These are phyloP conservation scores for Monilinia fructicola DNA, from an alignment of 2,329 filamentous ascomycete species.

Conservation along the genomic window DNA sequence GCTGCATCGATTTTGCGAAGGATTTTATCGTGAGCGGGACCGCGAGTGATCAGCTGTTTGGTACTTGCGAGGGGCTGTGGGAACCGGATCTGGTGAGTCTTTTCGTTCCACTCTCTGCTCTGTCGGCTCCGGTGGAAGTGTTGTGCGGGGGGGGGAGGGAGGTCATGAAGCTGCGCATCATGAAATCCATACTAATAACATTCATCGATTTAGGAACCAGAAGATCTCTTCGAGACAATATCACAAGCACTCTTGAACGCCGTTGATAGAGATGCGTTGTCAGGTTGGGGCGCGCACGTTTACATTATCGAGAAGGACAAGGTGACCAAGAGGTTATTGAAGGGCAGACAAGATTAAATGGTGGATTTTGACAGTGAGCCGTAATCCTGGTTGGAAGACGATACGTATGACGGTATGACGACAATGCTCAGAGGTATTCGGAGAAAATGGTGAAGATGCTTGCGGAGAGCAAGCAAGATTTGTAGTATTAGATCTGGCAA, in stretches of 20 bases:
- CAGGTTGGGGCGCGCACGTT: conserved; percentile 96
- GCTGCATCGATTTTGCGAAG: conserved; percentile 99
- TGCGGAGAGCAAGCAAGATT: conserved; percentile 10
- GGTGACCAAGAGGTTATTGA: conserved; percentile 97
- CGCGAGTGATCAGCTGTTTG: conserved; percentile 95
- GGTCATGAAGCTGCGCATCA: neutral
- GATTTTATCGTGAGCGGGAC: conserved; percentile 98
- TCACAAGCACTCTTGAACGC: conserved; percentile 95
- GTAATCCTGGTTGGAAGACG: neutral
- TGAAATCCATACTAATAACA: conserved; percentile 10
- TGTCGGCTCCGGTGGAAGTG: neutral
- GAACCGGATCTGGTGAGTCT: conserved; percentile 86
- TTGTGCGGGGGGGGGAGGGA: too few species aligned
- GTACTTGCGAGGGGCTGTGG: conserved; percentile 97
- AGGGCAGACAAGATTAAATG: conserved; percentile 87
- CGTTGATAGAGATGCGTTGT: conserved; percentile 93
- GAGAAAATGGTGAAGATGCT: neutral
- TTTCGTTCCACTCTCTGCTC: neutral
- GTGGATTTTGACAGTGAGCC: conserved; percentile 8
- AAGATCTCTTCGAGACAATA: conserved; percentile 97
- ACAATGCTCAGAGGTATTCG: conserved; percentile 20
- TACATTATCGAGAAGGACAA: conserved; percentile 99
- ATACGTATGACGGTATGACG: conserved; percentile 21
- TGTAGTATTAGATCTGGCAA: conserved; percentile 34
- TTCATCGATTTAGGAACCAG: conserved; percentile 62